These are phyloP conservation scores for Ceratobasidium sp. DNA, from an alignment of 1,284 basidiomycete species.

Conservation along the genomic window DNA sequence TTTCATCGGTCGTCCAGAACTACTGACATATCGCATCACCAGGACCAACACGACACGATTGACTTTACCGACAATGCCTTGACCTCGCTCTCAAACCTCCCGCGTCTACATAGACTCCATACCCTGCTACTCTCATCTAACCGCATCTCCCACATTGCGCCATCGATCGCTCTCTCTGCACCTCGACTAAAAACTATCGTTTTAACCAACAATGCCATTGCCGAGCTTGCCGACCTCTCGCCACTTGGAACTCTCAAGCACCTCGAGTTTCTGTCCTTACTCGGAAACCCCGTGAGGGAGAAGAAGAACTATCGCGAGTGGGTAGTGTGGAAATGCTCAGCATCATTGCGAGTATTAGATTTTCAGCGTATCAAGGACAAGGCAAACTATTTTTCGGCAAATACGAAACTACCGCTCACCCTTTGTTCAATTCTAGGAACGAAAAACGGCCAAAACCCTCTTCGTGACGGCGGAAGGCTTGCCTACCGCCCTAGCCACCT, in stretches of 20 bases:
- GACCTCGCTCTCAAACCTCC: constrained; percentile 83
- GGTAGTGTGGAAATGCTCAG: constrained; percentile 82
- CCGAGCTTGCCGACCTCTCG: constrained; percentile 81
- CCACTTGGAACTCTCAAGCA: constrained; percentile 79
- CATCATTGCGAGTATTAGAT: constrained; percentile 87
- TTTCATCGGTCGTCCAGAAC: constrained; percentile 37
- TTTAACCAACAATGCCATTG: constrained; percentile 77
- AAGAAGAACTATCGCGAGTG: constrained; percentile 98
- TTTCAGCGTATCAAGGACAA: constrained; percentile 96
- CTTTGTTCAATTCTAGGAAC: constrained; percentile 63
- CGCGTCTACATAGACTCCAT: constrained; percentile 77
- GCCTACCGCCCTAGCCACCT: constrained; percentile 81
- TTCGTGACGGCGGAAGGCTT: constrained; percentile 78
- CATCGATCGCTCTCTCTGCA: constrained; percentile 79
- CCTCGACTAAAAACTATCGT: constrained; percentile 83
- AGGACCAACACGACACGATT: constrained; percentile 93
- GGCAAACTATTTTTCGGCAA: constrained; percentile 59
- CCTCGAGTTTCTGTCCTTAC: constrained; percentile 81
- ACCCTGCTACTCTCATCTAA: constrained; percentile 88
- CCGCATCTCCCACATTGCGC: constrained; percentile 80
- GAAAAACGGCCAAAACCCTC: constrained; percentile 71
- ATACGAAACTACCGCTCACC: neutral
- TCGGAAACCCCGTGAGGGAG: constrained; percentile 91
- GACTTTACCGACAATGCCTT: constrained; percentile 98
- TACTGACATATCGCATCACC: constrained; percentile 1